Base-by-base conservation (phyloP, 2,329 filamentous ascomycete genomes). In the Blastomyces parvus region DNA sequence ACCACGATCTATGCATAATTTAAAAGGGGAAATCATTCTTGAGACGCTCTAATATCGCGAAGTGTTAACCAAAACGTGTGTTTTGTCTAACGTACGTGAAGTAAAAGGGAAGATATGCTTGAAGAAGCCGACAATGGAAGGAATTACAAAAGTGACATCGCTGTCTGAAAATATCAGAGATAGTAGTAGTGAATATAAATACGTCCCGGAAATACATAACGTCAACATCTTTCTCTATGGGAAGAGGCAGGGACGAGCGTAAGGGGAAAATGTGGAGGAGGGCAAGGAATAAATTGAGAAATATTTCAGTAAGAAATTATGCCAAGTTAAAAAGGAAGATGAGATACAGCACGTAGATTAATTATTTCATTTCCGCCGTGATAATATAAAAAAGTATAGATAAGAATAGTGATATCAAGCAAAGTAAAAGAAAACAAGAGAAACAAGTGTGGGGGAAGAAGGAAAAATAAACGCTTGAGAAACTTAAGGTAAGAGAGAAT, bases 381-480 rank as follows among this genome's bases (percentile, higher is more conserved):
- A 22, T 46, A 59, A 40, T 40, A 27, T 40, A 59, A 44, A n/a
- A 59, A 30, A 38, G 36, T 30, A 38, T 22, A n/a, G 33, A 57
- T 59, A 46, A 30, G 14, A 46, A 33, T 6, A 27, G 56, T 14
- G 25, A 59, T 59, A 59, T 11, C 22, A 46, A 25, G 13, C 40
- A 38, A 50, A 63, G 33, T 61, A 64, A 53, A 58, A 66, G 66
- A 68, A 64, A 67, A 67, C 19, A 14, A 14, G 44, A 14, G 40
- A 25, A 44, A 63, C 14, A 14, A 11, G 11, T 5, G 30, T 67
- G 66, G 64, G 48, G 44, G 61, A 71, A 73, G 72, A 74, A 71
- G 73, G 67, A 71, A 65, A 69, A 69, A 66, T 67, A 69, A 65
- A 58, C 60, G 33, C 8, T 65, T 68, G 61, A 55, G 61, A 56